Percentiles rank a stretch among this genome's conserved stretches.
phyloP scores from a whole-genome alignment of 192 early-diverging fungal genomes.

The Mortierella antarctica region DNA sequence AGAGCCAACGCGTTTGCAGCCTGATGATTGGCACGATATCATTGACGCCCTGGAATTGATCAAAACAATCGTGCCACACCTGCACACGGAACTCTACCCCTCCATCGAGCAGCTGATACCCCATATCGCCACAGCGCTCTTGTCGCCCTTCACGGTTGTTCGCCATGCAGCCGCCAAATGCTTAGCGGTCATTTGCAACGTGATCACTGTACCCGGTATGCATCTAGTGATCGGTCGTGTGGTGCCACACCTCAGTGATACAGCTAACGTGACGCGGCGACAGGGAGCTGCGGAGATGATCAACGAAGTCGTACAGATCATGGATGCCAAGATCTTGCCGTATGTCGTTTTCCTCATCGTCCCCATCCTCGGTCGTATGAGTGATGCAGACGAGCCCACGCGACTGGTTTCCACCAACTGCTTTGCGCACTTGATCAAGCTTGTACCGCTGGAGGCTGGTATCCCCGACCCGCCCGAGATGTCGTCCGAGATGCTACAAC shows the following conservation, averaged over 20 bases:
- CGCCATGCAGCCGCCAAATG: slow-evolving; percentile 83
- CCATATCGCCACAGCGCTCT: slow-evolving; percentile 71
- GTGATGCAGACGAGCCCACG: slow-evolving; percentile 90
- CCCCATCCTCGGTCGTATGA: slow-evolving; percentile 96
- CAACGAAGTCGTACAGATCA: slow-evolving; percentile 79
- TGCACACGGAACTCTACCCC: slow-evolving; percentile 59
- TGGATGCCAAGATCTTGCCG: slow-evolving; percentile 87
- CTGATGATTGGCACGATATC: slow-evolving; percentile 68
- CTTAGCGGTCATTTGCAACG: slow-evolving; percentile 77
- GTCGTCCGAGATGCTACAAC: slow-evolving; percentile 76
- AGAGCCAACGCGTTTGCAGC: slow-evolving; percentile 42
- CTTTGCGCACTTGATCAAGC: slow-evolving; percentile 95
- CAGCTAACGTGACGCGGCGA: slow-evolving; percentile 70
- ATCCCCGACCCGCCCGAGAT: slow-evolving; percentile 95
- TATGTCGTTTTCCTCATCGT: slow-evolving; percentile 99
- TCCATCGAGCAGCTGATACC: slow-evolving; percentile 70
- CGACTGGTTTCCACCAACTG: slow-evolving; percentile 91
- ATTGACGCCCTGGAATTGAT: slow-evolving; percentile 84
- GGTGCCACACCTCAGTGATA: slow-evolving; percentile 82
- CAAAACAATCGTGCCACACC: slow-evolving; percentile 68
- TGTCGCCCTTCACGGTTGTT: slow-evolving; percentile 77
- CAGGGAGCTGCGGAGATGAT: slow-evolving; percentile 92
- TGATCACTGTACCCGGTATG: slow-evolving; percentile 80
- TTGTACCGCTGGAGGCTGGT: slow-evolving; percentile 94
- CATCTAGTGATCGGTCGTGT: slow-evolving; percentile 80